These are phyloP conservation scores for Didymella glomerata DNA, from an alignment of 2,329 filamentous ascomycete genomes.

Conservation along the genomic window DNA sequence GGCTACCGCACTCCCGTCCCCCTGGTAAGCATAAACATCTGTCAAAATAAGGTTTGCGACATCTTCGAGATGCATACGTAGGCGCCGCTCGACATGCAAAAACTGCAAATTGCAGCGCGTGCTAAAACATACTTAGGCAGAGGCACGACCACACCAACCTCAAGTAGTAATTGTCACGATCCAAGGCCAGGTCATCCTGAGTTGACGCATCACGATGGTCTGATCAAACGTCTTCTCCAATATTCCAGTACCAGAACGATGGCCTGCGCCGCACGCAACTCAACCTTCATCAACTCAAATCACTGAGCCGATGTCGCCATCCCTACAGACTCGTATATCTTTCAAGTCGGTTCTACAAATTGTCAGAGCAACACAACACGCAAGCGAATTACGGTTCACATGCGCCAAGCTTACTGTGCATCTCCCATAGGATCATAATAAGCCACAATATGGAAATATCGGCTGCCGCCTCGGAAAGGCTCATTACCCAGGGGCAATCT, in stretches of 20 bases:
- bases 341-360: background rate
- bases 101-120: background rate
- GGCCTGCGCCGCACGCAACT: background rate
- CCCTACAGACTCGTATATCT: constrained; percentile 3
- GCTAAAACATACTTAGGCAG: background rate
- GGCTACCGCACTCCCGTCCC: constrained; percentile 18
- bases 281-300: background rate
- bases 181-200: constrained; percentile 8
- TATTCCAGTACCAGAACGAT: constrained; percentile 1
- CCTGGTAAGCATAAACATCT: constrained; percentile 17
- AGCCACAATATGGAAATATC: constrained; percentile 10
- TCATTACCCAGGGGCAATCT: constrained; percentile 8
- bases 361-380: background rate
- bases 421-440: background rate
- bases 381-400: background rate
- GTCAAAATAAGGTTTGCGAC: constrained; percentile 8
- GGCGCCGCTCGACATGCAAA: background rate
- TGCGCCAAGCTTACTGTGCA: background rate
- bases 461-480: constrained; percentile 2
- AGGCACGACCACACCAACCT: constrained; percentile 1
- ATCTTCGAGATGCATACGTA: background rate
- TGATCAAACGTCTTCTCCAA: constrained; percentile 7
- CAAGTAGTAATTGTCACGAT: constrained; percentile 10
- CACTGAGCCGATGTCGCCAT: background rate
- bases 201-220: background rate